Conservation (phyloP, 306 rosid species). For the Quercus aquifolioides region DNA sequence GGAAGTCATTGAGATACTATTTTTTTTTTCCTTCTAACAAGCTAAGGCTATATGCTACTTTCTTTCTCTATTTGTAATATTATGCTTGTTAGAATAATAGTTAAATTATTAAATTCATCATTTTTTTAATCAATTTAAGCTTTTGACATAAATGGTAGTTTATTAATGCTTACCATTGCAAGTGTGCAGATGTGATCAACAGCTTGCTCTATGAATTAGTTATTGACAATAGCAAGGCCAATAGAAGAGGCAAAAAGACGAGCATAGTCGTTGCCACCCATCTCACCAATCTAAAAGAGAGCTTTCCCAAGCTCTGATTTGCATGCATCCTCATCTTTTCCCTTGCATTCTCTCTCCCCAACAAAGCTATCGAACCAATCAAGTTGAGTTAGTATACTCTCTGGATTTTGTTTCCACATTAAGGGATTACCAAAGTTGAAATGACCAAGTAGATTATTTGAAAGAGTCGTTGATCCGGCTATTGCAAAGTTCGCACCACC, state of each 20-base stretch:
- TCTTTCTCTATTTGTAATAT: too few relatives aligned
- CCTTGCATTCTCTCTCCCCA: not conserved
- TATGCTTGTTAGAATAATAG: too few relatives aligned
- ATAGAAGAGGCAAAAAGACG: slow-evolving; percentile 13
- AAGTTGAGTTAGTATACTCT: slow-evolving; percentile 6
- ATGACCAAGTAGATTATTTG: not conserved
- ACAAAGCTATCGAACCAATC: slow-evolving; percentile 13
- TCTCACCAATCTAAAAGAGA: slow-evolving; percentile 23
- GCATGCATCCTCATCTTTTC: not conserved
- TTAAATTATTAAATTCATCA: too few relatives aligned
- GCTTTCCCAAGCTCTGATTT: not conserved
- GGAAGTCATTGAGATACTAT: too few relatives aligned
- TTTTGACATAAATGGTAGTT: too few relatives aligned
- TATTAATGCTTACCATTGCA: not conserved
- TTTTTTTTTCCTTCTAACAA: too few relatives aligned
- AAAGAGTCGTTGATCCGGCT: slow-evolving; percentile 10
- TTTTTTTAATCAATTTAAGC: too few relatives aligned
- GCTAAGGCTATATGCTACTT: too few relatives aligned
- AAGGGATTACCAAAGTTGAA: not conserved
- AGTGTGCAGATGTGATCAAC: not conserved
- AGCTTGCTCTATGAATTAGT: not conserved
- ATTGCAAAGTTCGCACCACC: slow-evolving; percentile 20
- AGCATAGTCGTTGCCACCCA: slow-evolving; percentile 23
- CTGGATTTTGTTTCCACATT: slow-evolving; percentile 16
- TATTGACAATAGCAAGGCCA: not conserved